These are phyloP conservation scores for Iris macrosiphon DNA, from an alignment of 106 monocot species.

Conservation along the genomic window DNA sequence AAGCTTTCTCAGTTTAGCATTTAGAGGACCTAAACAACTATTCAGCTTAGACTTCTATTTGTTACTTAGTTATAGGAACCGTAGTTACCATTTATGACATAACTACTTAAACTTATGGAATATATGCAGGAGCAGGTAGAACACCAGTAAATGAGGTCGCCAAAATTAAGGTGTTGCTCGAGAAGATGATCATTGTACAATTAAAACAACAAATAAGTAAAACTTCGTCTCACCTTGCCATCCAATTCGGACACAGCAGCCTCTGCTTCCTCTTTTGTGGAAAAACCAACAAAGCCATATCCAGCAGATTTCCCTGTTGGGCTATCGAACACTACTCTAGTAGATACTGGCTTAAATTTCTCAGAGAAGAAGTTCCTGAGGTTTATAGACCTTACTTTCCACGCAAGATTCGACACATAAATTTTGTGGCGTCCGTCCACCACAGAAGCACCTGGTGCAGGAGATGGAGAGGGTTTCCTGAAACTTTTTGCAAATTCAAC, in stretches of 20 bases:
- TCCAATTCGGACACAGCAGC: conserved; percentile 75
- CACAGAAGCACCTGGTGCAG: conserved; percentile 5
- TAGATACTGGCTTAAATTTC: conserved; percentile 60
- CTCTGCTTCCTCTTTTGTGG: conserved; percentile 78
- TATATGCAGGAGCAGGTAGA: too few relatives aligned
- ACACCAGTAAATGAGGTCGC: too few relatives aligned
- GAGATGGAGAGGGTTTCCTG: conserved; percentile 39
- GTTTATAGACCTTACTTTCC: conserved; percentile 74
- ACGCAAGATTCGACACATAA: conserved; percentile 85
- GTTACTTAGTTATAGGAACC: too few relatives aligned
- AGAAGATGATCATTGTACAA: too few relatives aligned
- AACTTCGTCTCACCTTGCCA: conserved; percentile 62
- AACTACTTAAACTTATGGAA: too few relatives aligned
- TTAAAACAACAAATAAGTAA: conserved; percentile 4
- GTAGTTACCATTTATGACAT: too few relatives aligned
- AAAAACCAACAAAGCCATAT: conserved; percentile 91
- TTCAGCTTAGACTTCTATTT: too few relatives aligned
- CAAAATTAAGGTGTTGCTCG: too few relatives aligned
- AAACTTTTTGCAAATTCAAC: conserved; percentile 84
- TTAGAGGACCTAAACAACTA: too few relatives aligned
- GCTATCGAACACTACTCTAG: conserved; percentile 65
- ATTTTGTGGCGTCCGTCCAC: conserved; percentile 42
- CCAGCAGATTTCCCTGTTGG: conserved; percentile 69
- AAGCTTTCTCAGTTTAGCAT: too few relatives aligned
- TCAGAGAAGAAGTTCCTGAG: conserved; percentile 64